Base-by-base conservation (phyloP, 106 monocot species). In the Triglochin maritima region DNA sequence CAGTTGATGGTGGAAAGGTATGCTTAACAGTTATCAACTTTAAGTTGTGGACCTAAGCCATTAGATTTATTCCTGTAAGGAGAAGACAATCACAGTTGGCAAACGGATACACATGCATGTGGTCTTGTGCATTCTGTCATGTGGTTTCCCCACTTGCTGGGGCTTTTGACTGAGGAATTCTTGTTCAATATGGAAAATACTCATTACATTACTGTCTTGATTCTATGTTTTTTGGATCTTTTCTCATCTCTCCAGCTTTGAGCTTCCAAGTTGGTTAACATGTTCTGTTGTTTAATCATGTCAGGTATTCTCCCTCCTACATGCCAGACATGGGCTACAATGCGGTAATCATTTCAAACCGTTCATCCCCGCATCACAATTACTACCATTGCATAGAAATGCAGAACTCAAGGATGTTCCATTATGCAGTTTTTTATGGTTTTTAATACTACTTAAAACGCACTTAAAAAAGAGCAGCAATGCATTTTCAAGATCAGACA, bases 271-370 rank as follows among this genome's bases (percentile, higher is more conserved):
- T 64, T 15, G 48, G 5, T 49, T 48, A 48, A 55, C 55, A n/a
- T 55, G 55, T 55, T 48, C 64, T 46, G 56, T 43, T 69, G 4
- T 55, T 45, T 53, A 1, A 62, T 59, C 57, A 43, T 9, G 14
- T 59, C 74, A 74, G 74, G 65, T 74, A 74, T 59, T 43, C 74
- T 2, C 74, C 74, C 3, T 74, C 74, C 12, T 74, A 74, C 66
- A 3, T 66, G 17, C 2, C 74, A 4, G 66, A 74, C 59, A 46
- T 59, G 49, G 66, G 66, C 56, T 74, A 66, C 66, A 74, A 50
- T 56, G 17, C 66, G 59, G 74, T 74, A 59, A 72, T 17, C 41
- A 7, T 4, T 42, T 55, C 6, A 15, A 59, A 13, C n/a, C 59
- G 6, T 15, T 17, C 2, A 13, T 59, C 16, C 59, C n/a, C 16